phyloP scores from a whole-genome alignment of 345 rosid genomes.

The Turnera subulata region DNA sequence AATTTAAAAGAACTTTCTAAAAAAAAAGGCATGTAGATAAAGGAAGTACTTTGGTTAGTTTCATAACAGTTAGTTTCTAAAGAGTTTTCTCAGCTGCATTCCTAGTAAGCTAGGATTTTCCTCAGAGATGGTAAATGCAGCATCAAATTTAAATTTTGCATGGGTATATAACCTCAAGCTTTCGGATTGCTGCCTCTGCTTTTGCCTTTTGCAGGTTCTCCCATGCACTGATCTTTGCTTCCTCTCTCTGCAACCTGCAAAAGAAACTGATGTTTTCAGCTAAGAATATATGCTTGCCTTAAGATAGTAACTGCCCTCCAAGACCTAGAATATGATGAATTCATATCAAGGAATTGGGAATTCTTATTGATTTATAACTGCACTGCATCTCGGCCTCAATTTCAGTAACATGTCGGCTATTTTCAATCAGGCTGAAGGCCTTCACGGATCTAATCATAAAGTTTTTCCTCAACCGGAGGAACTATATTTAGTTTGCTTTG shows the following conservation, averaged over 20 bases:
- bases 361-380: not conserved
- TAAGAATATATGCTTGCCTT: not conserved
- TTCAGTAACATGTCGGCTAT: no score
- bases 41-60: no score
- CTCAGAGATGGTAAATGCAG: not conserved
- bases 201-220: slow-evolving; percentile 93
- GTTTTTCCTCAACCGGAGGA: no score
- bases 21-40: no score
- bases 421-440: no score
- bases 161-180: slow-evolving; percentile 62
- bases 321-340: no score
- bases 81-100: not conserved
- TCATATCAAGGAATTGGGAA: not conserved
- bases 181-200: slow-evolving; percentile 92
- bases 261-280: not conserved
- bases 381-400: no score
- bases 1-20: not conserved
- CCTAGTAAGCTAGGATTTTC: not conserved
- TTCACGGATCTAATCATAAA: no score
- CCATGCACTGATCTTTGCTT: slow-evolving; percentile 93
- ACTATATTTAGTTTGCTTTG: no score
- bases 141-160: no score
- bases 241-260: slow-evolving; percentile 75
- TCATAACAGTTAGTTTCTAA: no score
- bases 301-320: not conserved